Evolutionary conservation across 495 filamentous ascomycete genomes (phyloP).

Genomic region (Cairneyella variabilis): DNA sequence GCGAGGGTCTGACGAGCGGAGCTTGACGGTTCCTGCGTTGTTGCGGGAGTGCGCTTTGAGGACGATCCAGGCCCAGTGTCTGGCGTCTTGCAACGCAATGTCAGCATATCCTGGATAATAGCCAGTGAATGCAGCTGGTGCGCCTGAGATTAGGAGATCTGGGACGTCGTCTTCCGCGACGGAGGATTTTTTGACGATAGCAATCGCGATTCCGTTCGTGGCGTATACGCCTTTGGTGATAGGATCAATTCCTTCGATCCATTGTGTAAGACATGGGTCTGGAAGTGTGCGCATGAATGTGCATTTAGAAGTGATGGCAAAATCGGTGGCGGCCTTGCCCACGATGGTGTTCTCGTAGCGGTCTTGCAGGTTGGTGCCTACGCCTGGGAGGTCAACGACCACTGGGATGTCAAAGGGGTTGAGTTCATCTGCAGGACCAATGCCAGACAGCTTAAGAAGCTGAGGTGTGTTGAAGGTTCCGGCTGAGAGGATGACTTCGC

Average conservation of each 20-base stretch:
- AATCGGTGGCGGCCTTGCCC: constrained; percentile 37
- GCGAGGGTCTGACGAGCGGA: constrained; percentile 49
- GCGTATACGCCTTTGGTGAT: constrained; percentile 40
- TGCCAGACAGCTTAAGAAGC: constrained; percentile 62
- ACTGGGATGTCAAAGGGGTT: constrained; percentile 44
- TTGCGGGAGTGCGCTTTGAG: constrained; percentile 52
- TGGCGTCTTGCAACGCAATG: constrained; percentile 27
- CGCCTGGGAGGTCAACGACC: constrained; percentile 51
- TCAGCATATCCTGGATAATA: constrained; percentile 43
- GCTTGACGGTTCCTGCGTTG: constrained; percentile 43
- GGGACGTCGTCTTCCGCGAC: constrained; percentile 35
- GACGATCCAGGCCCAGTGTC: constrained; percentile 43
- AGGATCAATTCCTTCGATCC: constrained; percentile 27
- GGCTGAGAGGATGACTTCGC: constrained; percentile 61
- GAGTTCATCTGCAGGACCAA: constrained; percentile 52
- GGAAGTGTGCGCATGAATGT: constrained; percentile 35
- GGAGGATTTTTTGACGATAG: constrained; percentile 43
- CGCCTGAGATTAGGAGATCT: constrained; percentile 52
- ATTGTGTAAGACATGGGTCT: constrained; percentile 49
- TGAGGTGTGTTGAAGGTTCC: constrained; percentile 60
- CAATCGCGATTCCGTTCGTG: constrained; percentile 42
- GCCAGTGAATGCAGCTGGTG: constrained; percentile 48
- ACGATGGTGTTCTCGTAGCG: constrained; percentile 53
- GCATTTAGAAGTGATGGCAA: constrained; percentile 38
- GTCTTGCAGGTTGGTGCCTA: constrained; percentile 63